A percentile compares a stretch with the other conserved stretches of the same genome.
Evolutionary conservation across 2,329 filamentous ascomycete species (phyloP).

Genomic region (Plectosphaerella sp.): DNA sequence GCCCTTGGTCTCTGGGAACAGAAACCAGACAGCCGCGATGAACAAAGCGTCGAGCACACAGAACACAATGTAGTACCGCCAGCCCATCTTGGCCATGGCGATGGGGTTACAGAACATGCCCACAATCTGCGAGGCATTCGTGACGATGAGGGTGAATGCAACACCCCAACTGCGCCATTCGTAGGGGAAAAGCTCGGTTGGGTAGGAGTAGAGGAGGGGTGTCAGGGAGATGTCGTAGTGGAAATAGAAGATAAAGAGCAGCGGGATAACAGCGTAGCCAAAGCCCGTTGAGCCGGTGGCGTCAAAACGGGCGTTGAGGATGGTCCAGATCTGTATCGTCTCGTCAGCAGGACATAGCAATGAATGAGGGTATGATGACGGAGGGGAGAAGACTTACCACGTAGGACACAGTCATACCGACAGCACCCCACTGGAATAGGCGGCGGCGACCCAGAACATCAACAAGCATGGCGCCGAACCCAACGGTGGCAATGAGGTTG

Average conservation of each 20-base stretch:
- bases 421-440: conserved; percentile 17
- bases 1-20: conserved; percentile 52
- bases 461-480: background rate
- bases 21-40: conserved; percentile 47
- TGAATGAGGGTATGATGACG: background rate
- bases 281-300: conserved; percentile 18
- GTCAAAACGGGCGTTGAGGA: conserved; percentile 23
- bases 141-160: background rate
- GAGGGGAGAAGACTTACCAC: conserved; percentile 16
- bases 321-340: conserved; percentile 20
- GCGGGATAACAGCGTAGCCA: conserved; percentile 20
- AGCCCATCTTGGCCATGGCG: conserved; percentile 28
- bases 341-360: conserved; percentile 20
- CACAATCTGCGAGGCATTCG: background rate
- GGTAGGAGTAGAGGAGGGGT: conserved; percentile 39
- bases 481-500: conserved; percentile 18
- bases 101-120: conserved; percentile 21
- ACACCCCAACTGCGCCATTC: conserved; percentile 1
- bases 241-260: conserved; percentile 41
- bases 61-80: conserved; percentile 39
- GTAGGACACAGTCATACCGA: conserved; percentile 25
- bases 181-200: conserved; percentile 33
- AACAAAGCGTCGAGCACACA: conserved; percentile 46
- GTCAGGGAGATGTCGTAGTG: conserved; percentile 42
- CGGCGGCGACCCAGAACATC: conserved; percentile 3